Evolutionary conservation across 257 asterid species (phyloP), one percentile per base, ranked within the genome.

Genomic region (Lavandula angustifolia): DNA sequence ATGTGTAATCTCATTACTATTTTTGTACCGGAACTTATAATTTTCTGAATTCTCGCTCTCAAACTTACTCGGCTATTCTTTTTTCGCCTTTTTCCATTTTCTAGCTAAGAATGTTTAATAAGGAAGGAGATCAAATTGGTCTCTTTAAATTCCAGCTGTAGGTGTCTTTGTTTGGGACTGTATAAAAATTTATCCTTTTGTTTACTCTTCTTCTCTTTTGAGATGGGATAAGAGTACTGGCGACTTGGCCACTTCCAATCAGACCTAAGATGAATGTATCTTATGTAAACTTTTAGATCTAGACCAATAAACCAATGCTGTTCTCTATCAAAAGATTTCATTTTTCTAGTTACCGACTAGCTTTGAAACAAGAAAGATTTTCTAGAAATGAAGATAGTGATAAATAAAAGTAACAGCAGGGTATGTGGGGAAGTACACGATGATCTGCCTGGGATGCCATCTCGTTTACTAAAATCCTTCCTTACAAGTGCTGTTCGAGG

Each of bases 21-120:
- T 16, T 12, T 38, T n/a, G 43, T 53, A 73, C 32, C 34, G 4
- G 33, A 59, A 38, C 47, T 58, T 32, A 38, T 37, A 33, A 35
- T 13, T 42, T 31, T 43, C 27, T 41, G 41, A n/a, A 43, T 27
- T 42, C 40, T 35, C 7, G 18, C 9, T 12, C 53, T 37, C 17
- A 13, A 16, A 48, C 31, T 38, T 38, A 40, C 2, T 12, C 32
- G 17, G 18, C 6, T 1, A 1, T 40, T 47, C 29, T 35, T 33
- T 13, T 1, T 18, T 17, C n/a, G 16, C 37, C 13, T 12, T 17
- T 37, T 8, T 11, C 50, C 13, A 1, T 51, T 52, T 64, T 37
- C 42, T 56, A 37, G 69, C 60, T 64, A 64, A 18, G 52, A 51
- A 64, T 50, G 12, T 18, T 51, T 34, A 18, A 13, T 31, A 43